phyloP scores from a whole-genome alignment of 2,329 filamentous ascomycete species.

The Botrytis paeoniae region DNA sequence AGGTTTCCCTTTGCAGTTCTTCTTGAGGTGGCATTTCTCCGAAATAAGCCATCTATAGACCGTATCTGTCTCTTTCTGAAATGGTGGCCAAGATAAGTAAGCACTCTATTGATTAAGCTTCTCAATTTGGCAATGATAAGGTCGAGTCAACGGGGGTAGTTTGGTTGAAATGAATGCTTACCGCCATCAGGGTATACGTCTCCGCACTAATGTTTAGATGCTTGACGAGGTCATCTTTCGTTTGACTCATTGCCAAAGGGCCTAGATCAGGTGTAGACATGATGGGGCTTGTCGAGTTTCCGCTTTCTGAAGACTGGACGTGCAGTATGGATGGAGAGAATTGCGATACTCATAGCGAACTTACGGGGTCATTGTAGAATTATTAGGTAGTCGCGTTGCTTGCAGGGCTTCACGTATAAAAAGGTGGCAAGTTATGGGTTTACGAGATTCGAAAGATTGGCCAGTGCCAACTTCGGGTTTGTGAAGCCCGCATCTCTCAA shows the following conservation, averaged over 20 bases:
- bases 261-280: slow-evolving; percentile 18
- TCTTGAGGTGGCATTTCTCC: slow-evolving; percentile 34
- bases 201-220: slow-evolving; percentile 31
- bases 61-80: slow-evolving; percentile 37
- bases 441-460: neutral
- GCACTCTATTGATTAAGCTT: slow-evolving; percentile 22
- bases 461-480: neutral
- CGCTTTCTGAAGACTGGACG: slow-evolving; percentile 13
- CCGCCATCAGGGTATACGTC: slow-evolving; percentile 36
- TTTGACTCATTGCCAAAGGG: slow-evolving; percentile 36
- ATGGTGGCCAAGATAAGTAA: slow-evolving; percentile 26
- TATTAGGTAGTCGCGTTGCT: slow-evolving; percentile 7
- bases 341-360: slow-evolving; percentile 7
- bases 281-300: neutral
- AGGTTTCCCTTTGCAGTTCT: slow-evolving; percentile 34
- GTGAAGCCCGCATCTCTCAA: slow-evolving; percentile 3
- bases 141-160: neutral
- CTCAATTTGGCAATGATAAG: neutral
- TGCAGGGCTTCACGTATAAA: slow-evolving; percentile 3
- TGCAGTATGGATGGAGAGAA: slow-evolving; percentile 10
- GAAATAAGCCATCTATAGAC: slow-evolving; percentile 36
- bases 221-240: slow-evolving; percentile 36
- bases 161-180: slow-evolving; percentile 26
- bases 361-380: neutral
- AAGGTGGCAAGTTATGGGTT: neutral